Percentiles rank a stretch among this genome's conserved stretches.
Conservation (phyloP, 345 rosid genomes). For the Litchi chinensis region DNA sequence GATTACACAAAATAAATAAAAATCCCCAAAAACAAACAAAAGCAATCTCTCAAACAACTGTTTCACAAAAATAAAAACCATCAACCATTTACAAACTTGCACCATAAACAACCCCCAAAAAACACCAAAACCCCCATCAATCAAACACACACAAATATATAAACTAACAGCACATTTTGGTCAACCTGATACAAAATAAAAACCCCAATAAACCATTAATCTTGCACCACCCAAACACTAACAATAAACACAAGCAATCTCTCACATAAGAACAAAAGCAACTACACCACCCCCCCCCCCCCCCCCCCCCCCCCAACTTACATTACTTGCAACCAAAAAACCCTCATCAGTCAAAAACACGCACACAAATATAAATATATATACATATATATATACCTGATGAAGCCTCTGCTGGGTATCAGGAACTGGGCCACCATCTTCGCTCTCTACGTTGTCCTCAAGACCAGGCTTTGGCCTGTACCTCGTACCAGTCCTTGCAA, state of each 20-base stretch:
- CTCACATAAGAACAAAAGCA: not conserved
- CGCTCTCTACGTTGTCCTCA: not conserved
- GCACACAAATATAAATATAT: not conserved
- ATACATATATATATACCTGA: not conserved
- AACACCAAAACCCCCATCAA: not conserved
- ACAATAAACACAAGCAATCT: not conserved
- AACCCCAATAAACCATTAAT: not conserved
- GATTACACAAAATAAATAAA: not conserved
- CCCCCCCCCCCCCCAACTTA: not conserved
- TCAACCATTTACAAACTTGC: not conserved
- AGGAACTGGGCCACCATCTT: not conserved
- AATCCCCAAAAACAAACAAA: not conserved
- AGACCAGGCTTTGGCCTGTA: slow-evolving; percentile 23
- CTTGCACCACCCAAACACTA: not conserved
- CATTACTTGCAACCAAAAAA: not conserved
- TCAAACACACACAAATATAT: not conserved
- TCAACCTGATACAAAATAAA: not conserved
- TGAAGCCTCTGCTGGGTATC: not conserved
- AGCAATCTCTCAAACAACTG: not conserved
- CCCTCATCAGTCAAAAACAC: not conserved
- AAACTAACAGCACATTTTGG: not conserved
- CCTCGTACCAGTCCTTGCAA: slow-evolving; percentile 29
- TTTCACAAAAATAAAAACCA: not conserved
- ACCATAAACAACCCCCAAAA: not conserved
- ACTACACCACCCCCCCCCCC: not conserved